These are phyloP conservation scores for Psilocybe sp. DNA, from an alignment of 768 basidiomycete species.

Conservation along the genomic window DNA sequence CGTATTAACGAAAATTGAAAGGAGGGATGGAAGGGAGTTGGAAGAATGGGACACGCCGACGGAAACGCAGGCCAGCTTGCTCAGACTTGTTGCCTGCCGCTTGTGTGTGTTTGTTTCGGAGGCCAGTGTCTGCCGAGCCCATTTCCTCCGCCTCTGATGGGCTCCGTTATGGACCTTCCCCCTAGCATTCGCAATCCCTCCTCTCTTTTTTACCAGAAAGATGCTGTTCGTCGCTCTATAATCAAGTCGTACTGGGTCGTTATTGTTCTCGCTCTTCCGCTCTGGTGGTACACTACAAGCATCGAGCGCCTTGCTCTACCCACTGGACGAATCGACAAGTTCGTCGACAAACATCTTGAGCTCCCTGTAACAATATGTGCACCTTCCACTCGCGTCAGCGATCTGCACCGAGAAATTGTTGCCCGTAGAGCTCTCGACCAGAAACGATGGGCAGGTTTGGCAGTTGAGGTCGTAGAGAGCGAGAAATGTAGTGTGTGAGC, in stretches of 20 bases:
- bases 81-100: too few species aligned
- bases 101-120: too few species aligned
- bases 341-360: constrained; percentile 41
- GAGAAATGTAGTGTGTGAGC: constrained; percentile 28
- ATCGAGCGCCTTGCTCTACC: constrained; percentile 83
- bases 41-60: not conserved
- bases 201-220: constrained; percentile 50
- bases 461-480: constrained; percentile 28
- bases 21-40: constrained; percentile 13
- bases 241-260: constrained; percentile 77
- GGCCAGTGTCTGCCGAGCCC: not conserved
- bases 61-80: too few species aligned
- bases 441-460: constrained; percentile 42
- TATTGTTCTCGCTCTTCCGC: constrained; percentile 74
- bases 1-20: constrained; percentile 5
- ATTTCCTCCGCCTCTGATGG: not conserved
- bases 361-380: constrained; percentile 48
- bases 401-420: constrained; percentile 6
- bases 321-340: constrained; percentile 49
- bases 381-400: constrained; percentile 14
- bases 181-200: constrained; percentile 43
- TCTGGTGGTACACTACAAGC: constrained; percentile 94
- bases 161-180: constrained; percentile 6
- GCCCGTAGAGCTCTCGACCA: constrained; percentile 6
- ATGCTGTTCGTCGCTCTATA: constrained; percentile 51